Base-by-base conservation (phyloP, 1,139 yeast genomes). In the Pichia sp. region DNA sequence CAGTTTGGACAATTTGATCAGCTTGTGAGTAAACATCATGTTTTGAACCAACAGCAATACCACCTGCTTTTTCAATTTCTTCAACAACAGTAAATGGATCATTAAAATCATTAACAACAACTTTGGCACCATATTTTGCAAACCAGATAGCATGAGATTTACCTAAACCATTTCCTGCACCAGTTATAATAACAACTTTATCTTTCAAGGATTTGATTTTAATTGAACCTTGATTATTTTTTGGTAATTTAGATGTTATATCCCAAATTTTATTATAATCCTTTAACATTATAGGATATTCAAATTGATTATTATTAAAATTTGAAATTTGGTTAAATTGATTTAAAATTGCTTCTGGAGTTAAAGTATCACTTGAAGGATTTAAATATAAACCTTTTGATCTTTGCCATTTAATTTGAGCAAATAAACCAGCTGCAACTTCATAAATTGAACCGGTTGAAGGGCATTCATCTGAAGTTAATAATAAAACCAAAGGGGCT, bases 131-230 rank as follows among this genome's bases (percentile, higher is more conserved):
- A 55, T 87, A 85, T 64, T 76, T 84, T 48, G 95, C 97, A 61
- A 85, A 81, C 65, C 79, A 74, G 48, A 79, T 67, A 23, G 97
- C 96, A 66, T 92, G 95, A 51, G 90, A 87, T 62, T 83, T 80
- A 55, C 98, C 98, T 57, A 92, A 76, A 49, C 98, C 98, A 48
- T 87, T 84, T 57, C 97, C 97, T 42, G 96, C 94, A 57, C 98
- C 98, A 35, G 97, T 92, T 47, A 92, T 80, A 52, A 92, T 76
- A 42, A 87, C 97, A 49, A 90, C 97, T 68, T 84, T 86, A 57
- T 73, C 89, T 63, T 80, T 82, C 65, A 90, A 70, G 36, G 87
- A 76, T 4, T 47, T 42, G 35, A 76, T 64, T 37, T 63, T 56
- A 36, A 80, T 75, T 45, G 70, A 70, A 37, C 71, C 72, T 57